A percentile compares a stretch with the other conserved stretches of the same genome.
These are phyloP conservation scores for Aspergillus ochraceus DNA, from an alignment of 2,329 filamentous ascomycete species.

Conservation along the genomic window DNA sequence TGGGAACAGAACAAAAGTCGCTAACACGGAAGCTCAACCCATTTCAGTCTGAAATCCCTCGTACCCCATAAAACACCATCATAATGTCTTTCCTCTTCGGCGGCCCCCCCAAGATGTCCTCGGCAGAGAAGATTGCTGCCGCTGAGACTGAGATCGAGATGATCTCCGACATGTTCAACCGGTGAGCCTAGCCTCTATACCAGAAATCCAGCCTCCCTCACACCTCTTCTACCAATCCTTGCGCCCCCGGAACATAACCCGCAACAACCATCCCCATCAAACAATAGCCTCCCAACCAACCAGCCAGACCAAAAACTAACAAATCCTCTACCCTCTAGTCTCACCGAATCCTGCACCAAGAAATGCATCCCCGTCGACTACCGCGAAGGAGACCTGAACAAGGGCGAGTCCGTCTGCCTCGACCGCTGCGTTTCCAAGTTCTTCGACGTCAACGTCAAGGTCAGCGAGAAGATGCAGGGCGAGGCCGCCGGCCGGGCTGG, in stretches of 20 bases:
- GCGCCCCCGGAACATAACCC: background rate
- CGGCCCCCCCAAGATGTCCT: conserved; percentile 77
- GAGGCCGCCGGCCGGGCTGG: conserved; percentile 70
- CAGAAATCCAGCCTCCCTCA: background rate
- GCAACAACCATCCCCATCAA: background rate
- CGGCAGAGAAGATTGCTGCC: conserved; percentile 94
- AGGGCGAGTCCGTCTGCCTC: conserved; percentile 97
- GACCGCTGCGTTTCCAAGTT: conserved; percentile 98
- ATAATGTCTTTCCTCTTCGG: conserved; percentile 74
- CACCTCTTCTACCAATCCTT: background rate
- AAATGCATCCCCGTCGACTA: conserved; percentile 94
- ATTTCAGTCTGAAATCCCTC: background rate
- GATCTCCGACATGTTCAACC: conserved; percentile 96
- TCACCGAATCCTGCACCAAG: conserved; percentile 83
- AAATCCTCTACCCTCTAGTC: conserved; percentile 48
- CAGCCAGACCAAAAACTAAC: background rate
- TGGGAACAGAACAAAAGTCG: background rate
- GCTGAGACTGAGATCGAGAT: conserved; percentile 98
- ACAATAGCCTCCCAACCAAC: background rate
- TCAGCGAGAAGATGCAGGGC: conserved; percentile 92
- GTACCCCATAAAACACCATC: conserved; percentile 13
- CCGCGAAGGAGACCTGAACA: conserved; percentile 95
- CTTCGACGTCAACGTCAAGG: conserved; percentile 97
- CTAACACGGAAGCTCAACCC: background rate
- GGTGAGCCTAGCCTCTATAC: conserved; percentile 56